Evolutionary conservation across 2,329 filamentous ascomycete genomes (phyloP).

Genomic region (Monosporascus ibericus): DNA sequence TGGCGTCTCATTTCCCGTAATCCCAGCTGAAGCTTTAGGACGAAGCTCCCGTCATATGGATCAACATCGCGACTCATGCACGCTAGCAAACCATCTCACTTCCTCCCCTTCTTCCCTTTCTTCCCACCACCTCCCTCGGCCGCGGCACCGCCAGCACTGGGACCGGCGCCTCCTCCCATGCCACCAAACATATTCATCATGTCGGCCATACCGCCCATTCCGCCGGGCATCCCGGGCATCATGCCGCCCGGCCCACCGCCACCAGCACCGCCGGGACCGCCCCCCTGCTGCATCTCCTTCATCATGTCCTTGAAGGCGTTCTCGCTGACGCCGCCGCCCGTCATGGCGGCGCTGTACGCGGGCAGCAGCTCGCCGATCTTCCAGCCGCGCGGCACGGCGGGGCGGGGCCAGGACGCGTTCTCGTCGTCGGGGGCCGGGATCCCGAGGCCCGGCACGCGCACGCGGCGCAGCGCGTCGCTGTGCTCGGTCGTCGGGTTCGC

Average conservation of each 20-base stretch:
- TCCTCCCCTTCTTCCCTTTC: slow-evolving; percentile 46
- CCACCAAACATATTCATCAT: slow-evolving; percentile 25
- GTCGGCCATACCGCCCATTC: slow-evolving; percentile 21
- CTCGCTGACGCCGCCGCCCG: slow-evolving; percentile 87
- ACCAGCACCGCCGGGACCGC: slow-evolving; percentile 30
- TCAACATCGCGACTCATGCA: too few relatives aligned
- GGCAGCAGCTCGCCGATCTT: slow-evolving; percentile 82
- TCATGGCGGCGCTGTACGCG: slow-evolving; percentile 81
- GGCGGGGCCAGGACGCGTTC: slow-evolving; percentile 62
- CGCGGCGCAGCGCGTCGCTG: slow-evolving; percentile 56
- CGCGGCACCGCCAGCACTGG: slow-evolving; percentile 8
- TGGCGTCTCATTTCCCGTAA: too few relatives aligned
- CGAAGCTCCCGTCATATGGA: too few relatives aligned
- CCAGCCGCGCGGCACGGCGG: slow-evolving; percentile 79
- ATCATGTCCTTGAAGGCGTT: slow-evolving; percentile 96
- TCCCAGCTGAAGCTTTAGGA: too few relatives aligned
- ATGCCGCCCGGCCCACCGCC: slow-evolving; percentile 17
- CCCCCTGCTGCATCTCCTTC: slow-evolving; percentile 70
- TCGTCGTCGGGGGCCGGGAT: slow-evolving; percentile 56
- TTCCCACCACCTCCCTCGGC: slow-evolving; percentile 24
- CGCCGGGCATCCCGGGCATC: slow-evolving; percentile 11
- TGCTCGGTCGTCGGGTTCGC: slow-evolving; percentile 71
- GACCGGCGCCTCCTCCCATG: slow-evolving; percentile 13
- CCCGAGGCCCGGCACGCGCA: slow-evolving; percentile 66
- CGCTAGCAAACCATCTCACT: slow-evolving; percentile 20